Conservation (phyloP, 2,329 filamentous ascomycete genomes). For the Zasmidium angulare region DNA sequence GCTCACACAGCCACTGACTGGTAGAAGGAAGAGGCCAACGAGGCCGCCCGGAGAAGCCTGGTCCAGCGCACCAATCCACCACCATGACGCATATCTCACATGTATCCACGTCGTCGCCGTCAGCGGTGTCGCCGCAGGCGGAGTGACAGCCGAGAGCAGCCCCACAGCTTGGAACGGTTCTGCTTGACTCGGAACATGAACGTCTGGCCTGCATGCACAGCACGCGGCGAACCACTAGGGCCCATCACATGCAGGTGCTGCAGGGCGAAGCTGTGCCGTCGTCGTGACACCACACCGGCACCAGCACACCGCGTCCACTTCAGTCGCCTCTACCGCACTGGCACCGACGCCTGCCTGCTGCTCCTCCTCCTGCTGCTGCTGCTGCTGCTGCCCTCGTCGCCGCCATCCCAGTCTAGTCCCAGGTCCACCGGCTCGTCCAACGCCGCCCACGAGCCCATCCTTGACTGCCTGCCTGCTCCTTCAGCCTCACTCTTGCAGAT, state of each 20-base stretch:
- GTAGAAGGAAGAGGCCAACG: neutral
- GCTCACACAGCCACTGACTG: neutral
- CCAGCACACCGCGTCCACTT: neutral
- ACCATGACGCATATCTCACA: neutral
- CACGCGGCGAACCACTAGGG: neutral
- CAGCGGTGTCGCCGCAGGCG: neutral
- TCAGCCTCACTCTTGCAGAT: conserved; percentile 4
- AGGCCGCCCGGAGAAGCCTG: neutral
- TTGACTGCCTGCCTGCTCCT: neutral
- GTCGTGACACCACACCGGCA: conserved; percentile 2
- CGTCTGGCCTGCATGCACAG: neutral
- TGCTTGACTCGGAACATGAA: no score
- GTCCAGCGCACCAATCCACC: neutral
- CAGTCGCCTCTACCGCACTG: neutral
- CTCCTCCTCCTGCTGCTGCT: no score
- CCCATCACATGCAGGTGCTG: neutral
- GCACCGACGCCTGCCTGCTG: no score
- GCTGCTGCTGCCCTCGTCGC: no score
- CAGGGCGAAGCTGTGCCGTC: neutral
- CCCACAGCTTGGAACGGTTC: neutral
- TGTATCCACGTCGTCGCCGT: neutral
- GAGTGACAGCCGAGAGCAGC: neutral
- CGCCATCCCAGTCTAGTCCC: neutral
- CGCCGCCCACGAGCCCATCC: neutral
- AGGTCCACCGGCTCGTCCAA: neutral